Evolutionary conservation across 2,329 filamentous ascomycete species (phyloP).

Genomic region (Penicillium sp.): DNA sequence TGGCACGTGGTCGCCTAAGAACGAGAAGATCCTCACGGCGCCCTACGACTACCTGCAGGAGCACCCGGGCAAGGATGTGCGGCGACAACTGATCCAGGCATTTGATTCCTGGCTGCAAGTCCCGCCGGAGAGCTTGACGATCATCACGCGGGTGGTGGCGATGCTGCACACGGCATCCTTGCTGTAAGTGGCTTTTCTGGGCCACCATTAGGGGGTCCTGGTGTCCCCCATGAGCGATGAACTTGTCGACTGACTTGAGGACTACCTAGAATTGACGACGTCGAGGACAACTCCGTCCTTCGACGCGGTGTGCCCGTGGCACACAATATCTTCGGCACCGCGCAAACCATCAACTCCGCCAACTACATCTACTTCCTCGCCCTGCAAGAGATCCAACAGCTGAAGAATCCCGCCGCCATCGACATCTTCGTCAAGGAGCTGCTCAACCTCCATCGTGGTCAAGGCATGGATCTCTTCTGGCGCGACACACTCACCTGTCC

Average conservation of each 20-base stretch:
- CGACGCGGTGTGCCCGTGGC: conserved; percentile 50
- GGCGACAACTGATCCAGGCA: conserved; percentile 44
- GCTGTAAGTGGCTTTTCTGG: conserved; percentile 38
- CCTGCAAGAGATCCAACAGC: conserved; percentile 42
- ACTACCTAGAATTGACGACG: conserved; percentile 48
- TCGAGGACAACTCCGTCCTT: conserved; percentile 50
- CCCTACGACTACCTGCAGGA: conserved; percentile 47
- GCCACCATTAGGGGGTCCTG: too few relatives aligned
- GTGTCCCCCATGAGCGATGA: too few relatives aligned
- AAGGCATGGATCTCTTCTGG: conserved; percentile 52
- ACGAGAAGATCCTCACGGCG: conserved; percentile 45
- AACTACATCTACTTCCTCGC: conserved; percentile 51
- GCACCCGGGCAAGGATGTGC: conserved; percentile 47
- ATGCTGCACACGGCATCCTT: conserved; percentile 49
- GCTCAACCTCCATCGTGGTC: conserved; percentile 48
- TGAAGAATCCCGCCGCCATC: conserved; percentile 42
- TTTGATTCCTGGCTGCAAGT: conserved; percentile 48
- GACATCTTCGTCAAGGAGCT: conserved; percentile 47
- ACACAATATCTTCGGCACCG: conserved; percentile 50
- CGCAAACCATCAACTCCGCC: conserved; percentile 53
- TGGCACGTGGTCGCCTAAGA: conserved; percentile 38
- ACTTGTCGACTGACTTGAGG: too few relatives aligned
- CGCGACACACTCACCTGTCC: conserved; percentile 47
- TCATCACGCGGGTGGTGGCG: conserved; percentile 45
- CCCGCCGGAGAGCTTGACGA: conserved; percentile 38